These are phyloP conservation scores for Laburnicola sp. DNA, from an alignment of 2,329 filamentous ascomycete genomes.

Conservation along the genomic window DNA sequence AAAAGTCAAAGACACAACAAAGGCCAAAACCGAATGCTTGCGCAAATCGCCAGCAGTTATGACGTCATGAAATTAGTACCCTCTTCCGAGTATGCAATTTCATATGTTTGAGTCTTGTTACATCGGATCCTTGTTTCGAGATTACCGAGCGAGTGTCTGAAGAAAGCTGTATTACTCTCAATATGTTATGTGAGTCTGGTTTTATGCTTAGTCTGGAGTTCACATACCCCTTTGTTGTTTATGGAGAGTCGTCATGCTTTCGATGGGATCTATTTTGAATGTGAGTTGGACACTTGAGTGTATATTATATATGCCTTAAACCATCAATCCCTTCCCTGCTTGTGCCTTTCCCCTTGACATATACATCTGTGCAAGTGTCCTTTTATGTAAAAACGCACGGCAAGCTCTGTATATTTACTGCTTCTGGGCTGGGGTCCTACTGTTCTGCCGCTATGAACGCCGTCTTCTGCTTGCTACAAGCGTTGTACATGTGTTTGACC, in stretches of 20 bases:
- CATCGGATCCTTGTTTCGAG: neutral
- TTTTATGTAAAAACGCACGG: too few species aligned
- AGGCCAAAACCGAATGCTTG: neutral
- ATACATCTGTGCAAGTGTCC: too few species aligned
- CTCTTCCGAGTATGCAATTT: conserved; percentile 6
- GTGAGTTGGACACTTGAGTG: too few species aligned
- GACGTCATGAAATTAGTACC: conserved; percentile 15
- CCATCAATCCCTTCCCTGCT: too few species aligned
- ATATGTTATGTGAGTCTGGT: neutral
- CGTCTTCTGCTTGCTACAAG: too few species aligned
- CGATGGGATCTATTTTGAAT: neutral
- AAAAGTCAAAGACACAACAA: conserved; percentile 1
- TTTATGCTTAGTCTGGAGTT: conserved; percentile 7
- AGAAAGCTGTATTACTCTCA: neutral
- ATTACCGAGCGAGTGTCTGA: neutral
- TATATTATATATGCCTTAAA: too few species aligned
- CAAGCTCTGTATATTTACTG: too few species aligned
- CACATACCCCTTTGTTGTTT: conserved; percentile 14
- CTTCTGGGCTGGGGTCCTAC: too few species aligned
- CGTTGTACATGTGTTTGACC: too few species aligned
- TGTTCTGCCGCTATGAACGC: too few species aligned
- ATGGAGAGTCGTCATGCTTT: neutral
- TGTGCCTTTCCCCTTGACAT: too few species aligned
- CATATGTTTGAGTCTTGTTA: conserved; percentile 2
- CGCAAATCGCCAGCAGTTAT: conserved; percentile 7